Evolutionary conservation across 1,284 basidiomycete species (phyloP).

Genomic region (Rhodotorula sp.): DNA sequence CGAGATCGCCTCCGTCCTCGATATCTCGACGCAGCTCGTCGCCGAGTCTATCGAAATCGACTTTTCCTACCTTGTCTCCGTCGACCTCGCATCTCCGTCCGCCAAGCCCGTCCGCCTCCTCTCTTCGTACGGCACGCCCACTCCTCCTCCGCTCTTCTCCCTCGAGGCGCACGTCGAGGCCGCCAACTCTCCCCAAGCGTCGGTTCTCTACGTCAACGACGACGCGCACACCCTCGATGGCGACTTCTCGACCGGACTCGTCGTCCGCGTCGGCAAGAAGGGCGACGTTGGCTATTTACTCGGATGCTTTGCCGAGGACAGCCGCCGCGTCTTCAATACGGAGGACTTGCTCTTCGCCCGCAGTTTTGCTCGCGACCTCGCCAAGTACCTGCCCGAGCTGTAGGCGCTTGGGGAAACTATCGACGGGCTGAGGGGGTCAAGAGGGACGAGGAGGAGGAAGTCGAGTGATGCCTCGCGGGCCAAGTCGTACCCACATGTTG

Average conservation of each 20-base stretch:
- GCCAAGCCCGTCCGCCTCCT: slow-evolving; percentile 12
- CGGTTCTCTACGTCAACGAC: slow-evolving; percentile 27
- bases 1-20: slow-evolving; percentile 27
- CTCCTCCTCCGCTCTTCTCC: slow-evolving; percentile 31
- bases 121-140: slow-evolving; percentile 27
- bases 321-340: slow-evolving; percentile 25
- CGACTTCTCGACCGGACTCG: slow-evolving; percentile 29
- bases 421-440: neutral
- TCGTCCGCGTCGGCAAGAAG: slow-evolving; percentile 20
- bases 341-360: slow-evolving; percentile 28
- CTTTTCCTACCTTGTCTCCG: slow-evolving; percentile 25
- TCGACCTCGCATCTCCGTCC: slow-evolving; percentile 4
- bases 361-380: slow-evolving; percentile 23
- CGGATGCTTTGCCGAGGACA: slow-evolving; percentile 30
- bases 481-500: no score
- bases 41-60: slow-evolving; percentile 36
- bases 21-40: slow-evolving; percentile 37
- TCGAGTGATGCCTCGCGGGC: no score
- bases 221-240: slow-evolving; percentile 10
- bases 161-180: slow-evolving; percentile 26
- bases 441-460: neutral
- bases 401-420: neutral
- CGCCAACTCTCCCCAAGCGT: slow-evolving; percentile 2
- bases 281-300: slow-evolving; percentile 24
- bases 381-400: neutral